Conservation (phyloP, 768 basidiomycete species). For the Collybia mongolica region DNA sequence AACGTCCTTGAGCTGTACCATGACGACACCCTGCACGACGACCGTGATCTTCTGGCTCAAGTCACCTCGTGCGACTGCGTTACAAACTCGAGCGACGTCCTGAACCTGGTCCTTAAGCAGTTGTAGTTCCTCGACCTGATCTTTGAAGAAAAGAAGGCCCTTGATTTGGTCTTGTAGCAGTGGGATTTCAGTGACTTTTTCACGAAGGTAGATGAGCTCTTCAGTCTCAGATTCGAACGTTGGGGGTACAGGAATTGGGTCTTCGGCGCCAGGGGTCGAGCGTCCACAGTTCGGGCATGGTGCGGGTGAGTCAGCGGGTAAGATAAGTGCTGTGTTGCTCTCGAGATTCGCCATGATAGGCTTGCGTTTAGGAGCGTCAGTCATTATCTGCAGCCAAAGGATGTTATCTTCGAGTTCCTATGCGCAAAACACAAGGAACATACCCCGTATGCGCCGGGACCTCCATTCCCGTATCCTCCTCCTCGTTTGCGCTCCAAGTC, state of each 20-base stretch:
- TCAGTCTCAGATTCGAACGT: background rate
- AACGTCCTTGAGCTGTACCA: conserved; percentile 79
- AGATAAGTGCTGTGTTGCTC: no score
- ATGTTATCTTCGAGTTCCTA: no score
- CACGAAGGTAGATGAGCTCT: background rate
- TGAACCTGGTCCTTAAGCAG: conserved; percentile 84
- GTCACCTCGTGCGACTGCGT: conserved; percentile 76
- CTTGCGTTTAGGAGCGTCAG: no score
- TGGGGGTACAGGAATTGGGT: background rate
- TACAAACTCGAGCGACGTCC: conserved; percentile 77
- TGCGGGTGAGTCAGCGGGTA: background rate
- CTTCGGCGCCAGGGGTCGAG: background rate
- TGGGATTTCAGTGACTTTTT: no score
- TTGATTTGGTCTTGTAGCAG: no score
- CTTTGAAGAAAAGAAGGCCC: no score
- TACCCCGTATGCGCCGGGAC: no score
- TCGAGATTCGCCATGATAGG: no score
- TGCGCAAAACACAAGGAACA: no score
- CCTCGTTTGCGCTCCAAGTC: no score
- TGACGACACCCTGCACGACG: conserved; percentile 73
- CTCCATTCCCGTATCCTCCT: no score
- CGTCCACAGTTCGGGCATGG: conserved; percentile 2
- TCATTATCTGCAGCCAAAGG: no score
- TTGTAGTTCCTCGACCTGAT: conserved; percentile 48
- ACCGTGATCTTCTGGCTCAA: conserved; percentile 79